Evolutionary conservation across 257 asterid genomes (phyloP), one percentile per base, ranked within the genome.

Genomic region (Misopates orontium): DNA sequence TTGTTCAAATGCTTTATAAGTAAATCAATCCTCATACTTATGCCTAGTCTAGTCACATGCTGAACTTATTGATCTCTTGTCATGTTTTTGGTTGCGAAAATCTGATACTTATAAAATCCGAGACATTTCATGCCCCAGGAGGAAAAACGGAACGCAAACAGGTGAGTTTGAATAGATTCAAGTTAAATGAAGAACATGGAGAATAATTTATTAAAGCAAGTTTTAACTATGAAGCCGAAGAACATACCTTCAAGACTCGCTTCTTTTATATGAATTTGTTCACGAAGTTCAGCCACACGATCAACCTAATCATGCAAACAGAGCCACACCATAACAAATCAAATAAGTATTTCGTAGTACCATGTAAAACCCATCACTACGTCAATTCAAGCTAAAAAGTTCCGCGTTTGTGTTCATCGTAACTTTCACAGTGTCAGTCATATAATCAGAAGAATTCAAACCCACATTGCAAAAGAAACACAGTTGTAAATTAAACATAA

Each of bases 221-320:
- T 54, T 31, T 25, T 36, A 36, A 14, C 23, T 50, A 42, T 18
- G 36, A 28, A 55, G 57, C 39, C 40, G 19, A 59, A 50, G n/a
- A 60, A 25, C 69, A 62, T 62, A 89, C 98, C 98, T 85, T 84
- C 98, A 55, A 65, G 85, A 58, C 71, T 65, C 58, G 86, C 86
- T 81, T 92, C 96, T 80, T 87, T 92, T 69, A 73, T 59, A 56
- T 80, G 90, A 75, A 84, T 54, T 55, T 83, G 87, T 76, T 73
- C 85, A 48, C 91, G 96, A 47, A 89, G 88, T 63, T 84, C 84
- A 60, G 94, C 76, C 24, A 92, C 64, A 59, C 59, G 83, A 78
- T 80, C 81, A 75, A 73, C 88, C 98, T 89, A 69, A 51, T 71
- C 79, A 72, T 82, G 62, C 66, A 71, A 64, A 75, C 15, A 36